Evolutionary conservation across 768 basidiomycete genomes (phyloP), one percentile per base, ranked within the genome.

Genomic region (Neoboletus brunneissimus): DNA sequence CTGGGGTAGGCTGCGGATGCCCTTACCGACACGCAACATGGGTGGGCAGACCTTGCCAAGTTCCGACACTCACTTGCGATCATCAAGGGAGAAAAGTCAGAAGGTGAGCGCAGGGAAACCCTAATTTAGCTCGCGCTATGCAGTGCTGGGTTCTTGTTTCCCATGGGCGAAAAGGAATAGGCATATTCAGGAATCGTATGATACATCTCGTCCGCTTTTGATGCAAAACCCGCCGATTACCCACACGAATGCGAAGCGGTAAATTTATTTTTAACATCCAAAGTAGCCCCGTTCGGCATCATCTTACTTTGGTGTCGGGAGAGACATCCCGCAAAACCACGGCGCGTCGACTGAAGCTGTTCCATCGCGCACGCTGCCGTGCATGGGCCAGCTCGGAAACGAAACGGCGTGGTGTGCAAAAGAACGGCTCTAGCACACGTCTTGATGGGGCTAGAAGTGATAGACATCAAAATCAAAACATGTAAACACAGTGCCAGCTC

Each of bases 81-180:
- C 63, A 63, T 63, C 29, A 65, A 53, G 65, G 65, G 45, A 31
- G 23, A 6, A 37, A 7, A 16, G 53, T 51, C 50, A 50, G 50
- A 27, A 37, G 6, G 35, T 5, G 16, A 37, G 7, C 35, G 18
- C 35, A 37, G 35, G 31, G 31, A 32, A n/a, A 44, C 20, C n/a
- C 13, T 34, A 34, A 57, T 35, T 59, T 59, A 42, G 53, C 15
- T n/a, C 13, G 34, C 18, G 52, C 54, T 40, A 40, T 55, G 45
- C 57, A 37, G 22, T 7, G 35, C 16, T n/a, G 42, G 37, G 38
- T n/a, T 18, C 0, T 38, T 8, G 18, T 23, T 56, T 52, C 57
- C 45, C 54, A 51, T 51, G 46, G 18, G 13, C 27, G 48, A 50
- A 57, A 32, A 6, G 35, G 31, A 9, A 9, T n/a, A 15, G 11